Conservation (phyloP, 805 yeast genomes). For the Saccharomycopsis babjevae region DNA sequence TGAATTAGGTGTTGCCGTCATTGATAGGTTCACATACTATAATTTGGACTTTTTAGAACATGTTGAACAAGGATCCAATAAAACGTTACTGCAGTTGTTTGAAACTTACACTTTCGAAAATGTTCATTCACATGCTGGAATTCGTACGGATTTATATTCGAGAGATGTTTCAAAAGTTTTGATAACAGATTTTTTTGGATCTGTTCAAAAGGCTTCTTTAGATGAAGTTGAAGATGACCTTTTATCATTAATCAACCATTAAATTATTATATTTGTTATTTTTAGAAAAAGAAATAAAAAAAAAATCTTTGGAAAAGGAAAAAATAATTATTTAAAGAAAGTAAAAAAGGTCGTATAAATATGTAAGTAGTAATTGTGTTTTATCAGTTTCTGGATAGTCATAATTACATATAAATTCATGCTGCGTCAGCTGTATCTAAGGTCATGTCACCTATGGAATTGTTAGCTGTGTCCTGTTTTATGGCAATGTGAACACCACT, state of each 20-base stretch:
- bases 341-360: neutral
- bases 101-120: conserved; percentile 75
- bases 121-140: conserved; percentile 91
- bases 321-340: neutral
- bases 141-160: conserved; percentile 66
- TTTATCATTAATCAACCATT: conserved; percentile 23
- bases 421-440: conserved; percentile 55
- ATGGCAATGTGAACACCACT: conserved; percentile 55
- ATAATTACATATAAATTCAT: conserved; percentile 19
- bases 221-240: conserved; percentile 47
- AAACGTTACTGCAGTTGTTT: conserved; percentile 74
- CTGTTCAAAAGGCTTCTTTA: conserved; percentile 69
- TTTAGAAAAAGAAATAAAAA: neutral
- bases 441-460: conserved; percentile 47
- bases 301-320: neutral
- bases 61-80: conserved; percentile 62
- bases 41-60: conserved; percentile 81
- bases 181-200: conserved; percentile 91
- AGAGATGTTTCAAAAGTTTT: conserved; percentile 59
- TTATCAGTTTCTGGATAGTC: neutral
- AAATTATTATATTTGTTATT: neutral
- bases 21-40: conserved; percentile 90
- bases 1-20: conserved; percentile 95
- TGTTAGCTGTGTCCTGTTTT: conserved; percentile 54
- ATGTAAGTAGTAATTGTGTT: neutral